Evolutionary conservation across 805 yeast species (phyloP).

Genomic region (Pichia gijzeniarum): DNA sequence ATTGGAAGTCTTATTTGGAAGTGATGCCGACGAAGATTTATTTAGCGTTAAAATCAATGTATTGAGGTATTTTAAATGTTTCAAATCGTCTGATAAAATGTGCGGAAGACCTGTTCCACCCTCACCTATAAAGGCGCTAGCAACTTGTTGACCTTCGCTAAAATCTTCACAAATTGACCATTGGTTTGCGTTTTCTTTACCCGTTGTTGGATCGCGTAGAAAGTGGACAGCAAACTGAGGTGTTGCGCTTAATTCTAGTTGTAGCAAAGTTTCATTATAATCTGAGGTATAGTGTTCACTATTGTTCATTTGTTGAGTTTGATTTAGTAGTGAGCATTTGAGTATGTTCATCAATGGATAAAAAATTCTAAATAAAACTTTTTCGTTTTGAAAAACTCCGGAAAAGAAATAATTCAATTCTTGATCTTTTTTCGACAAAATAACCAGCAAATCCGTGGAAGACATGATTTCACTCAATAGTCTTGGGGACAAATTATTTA

Average conservation of each 20-base stretch:
- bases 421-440: conserved; percentile 60
- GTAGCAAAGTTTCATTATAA: conserved; percentile 35
- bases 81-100: conserved; percentile 50
- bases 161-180: conserved; percentile 84
- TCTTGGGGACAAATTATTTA: conserved; percentile 62
- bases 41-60: conserved; percentile 27
- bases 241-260: conserved; percentile 37
- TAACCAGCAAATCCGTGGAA: conserved; percentile 63
- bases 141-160: conserved; percentile 77
- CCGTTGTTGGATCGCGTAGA: conserved; percentile 41
- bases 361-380: conserved; percentile 65
- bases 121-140: conserved; percentile 51
- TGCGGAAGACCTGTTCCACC: conserved; percentile 64
- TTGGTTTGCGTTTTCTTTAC: conserved; percentile 47
- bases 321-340: conserved; percentile 50
- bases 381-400: conserved; percentile 61
- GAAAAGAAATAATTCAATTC: conserved; percentile 76
- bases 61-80: conserved; percentile 29
- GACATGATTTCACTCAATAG: conserved; percentile 58
- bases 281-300: conserved; percentile 18
- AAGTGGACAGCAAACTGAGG: conserved; percentile 80
- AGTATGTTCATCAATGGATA: conserved; percentile 58
- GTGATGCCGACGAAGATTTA: conserved; percentile 23
- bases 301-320: conserved; percentile 22
- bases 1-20: conserved; percentile 24